Evolutionary conservation across 1,284 basidiomycete species (phyloP).

Genomic region (Sporisorium exsertum): DNA sequence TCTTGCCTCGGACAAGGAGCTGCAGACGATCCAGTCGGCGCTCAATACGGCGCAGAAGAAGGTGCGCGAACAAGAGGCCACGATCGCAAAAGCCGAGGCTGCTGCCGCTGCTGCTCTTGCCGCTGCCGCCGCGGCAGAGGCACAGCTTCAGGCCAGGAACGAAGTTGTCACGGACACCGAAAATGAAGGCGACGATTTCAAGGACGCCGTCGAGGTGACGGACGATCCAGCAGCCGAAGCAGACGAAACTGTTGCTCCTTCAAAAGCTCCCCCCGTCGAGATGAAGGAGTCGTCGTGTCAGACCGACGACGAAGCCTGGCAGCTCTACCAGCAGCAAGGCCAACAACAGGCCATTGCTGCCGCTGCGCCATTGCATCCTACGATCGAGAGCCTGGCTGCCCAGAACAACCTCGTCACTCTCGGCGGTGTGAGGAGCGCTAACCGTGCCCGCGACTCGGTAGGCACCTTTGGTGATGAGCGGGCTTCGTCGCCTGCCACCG

Average conservation of each 20-base stretch:
- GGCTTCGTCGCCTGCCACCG: constrained; percentile 41
- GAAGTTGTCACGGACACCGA: constrained; percentile 43
- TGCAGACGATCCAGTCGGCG: constrained; percentile 49
- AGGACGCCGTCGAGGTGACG: constrained; percentile 38
- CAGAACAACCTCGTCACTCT: constrained; percentile 46
- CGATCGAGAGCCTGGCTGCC: constrained; percentile 28
- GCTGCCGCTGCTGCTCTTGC: constrained; percentile 42
- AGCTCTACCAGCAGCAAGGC: constrained; percentile 32
- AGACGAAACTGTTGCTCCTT: constrained; percentile 15
- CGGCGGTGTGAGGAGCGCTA: constrained; percentile 29
- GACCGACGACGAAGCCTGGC: constrained; percentile 58
- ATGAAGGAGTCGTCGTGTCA: constrained; percentile 52
- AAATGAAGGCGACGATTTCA: constrained; percentile 45
- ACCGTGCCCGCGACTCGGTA: constrained; percentile 47
- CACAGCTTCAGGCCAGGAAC: constrained; percentile 40
- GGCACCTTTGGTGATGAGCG: constrained; percentile 52
- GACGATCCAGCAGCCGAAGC: constrained; percentile 6
- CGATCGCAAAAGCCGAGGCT: constrained; percentile 39
- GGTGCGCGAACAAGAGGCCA: constrained; percentile 47
- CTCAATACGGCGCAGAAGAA: constrained; percentile 49
- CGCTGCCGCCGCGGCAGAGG: constrained; percentile 39
- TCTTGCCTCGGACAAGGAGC: constrained; percentile 48
- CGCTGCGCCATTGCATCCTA: constrained; percentile 23
- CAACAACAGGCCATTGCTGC: constrained; percentile 14
- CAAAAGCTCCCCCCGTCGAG: constrained; percentile 31